Base-by-base conservation (phyloP, 441 rosid genomes). In the Bruguiera hainesii region DNA sequence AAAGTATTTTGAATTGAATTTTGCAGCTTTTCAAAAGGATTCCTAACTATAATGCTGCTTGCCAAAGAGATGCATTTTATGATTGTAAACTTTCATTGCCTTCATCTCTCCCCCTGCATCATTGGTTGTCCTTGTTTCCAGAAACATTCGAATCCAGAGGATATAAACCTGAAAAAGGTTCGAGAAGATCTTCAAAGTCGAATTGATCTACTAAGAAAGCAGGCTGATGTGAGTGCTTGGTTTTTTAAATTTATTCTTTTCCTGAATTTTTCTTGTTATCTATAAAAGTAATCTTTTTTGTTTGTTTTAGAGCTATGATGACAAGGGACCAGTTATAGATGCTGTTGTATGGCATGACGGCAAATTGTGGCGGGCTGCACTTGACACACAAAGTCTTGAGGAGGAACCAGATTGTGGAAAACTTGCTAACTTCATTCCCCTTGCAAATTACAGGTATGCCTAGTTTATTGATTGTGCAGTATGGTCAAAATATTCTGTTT, bases 271-370 rank as follows among this genome's bases (percentile, higher is more conserved):
- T 9, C 71, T 29, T 67, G 25, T 51, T 56, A 26, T 60, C 68
- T 39, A 48, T 46, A 65, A 66, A 61, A 71, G 58, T 63, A 28
- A 56, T 71, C 8, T 31, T 67, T 23, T 75, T 66, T 51, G 16
- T 35, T 51, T 66, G 33, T 74, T 68, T 53, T 69, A 95, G 99
- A 83, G 74, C 78, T 92, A 90, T 75, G 93, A 92, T 78, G 99
- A 92, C 82, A 92, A 82, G 78, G 97, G 99, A 65, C 98, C 98
- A 76, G 78, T 87, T 66, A 84, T 95, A 70, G 98, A 95, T 71
- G 95, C 95, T 81, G 95, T 90, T 78, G 97, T 87, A 49, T 95
- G 99, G 99, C 84, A 95, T 76, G 98, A 95, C 75, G 99, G 97
- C 61, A 96, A 90, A 75, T 78, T 86, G 35, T 92, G 98, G 96